phyloP scores from a whole-genome alignment of 2,329 filamentous ascomycete species.

The Exutisphaerella laricina region DNA sequence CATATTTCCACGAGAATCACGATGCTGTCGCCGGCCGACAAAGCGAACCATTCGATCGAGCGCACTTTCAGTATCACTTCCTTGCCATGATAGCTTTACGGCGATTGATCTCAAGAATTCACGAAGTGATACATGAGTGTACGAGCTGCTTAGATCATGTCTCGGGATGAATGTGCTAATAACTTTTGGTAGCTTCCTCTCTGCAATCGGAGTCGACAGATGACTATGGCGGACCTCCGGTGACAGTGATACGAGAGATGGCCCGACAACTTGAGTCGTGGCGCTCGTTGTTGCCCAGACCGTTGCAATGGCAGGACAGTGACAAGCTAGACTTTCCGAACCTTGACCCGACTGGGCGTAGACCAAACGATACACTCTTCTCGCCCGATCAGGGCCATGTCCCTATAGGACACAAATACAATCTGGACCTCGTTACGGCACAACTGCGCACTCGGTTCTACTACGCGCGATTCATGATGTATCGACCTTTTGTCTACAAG shows the following conservation, averaged over 20 bases:
- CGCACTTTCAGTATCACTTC: conserved; percentile 55
- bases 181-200: conserved; percentile 18
- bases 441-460: conserved; percentile 55
- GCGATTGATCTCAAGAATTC: conserved; percentile 49
- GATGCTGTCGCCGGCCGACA: conserved; percentile 24
- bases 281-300: conserved; percentile 51
- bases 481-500: conserved; percentile 56
- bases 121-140: conserved; percentile 50
- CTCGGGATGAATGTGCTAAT: background rate
- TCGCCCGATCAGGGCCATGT: conserved; percentile 43
- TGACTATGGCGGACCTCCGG: conserved; percentile 36
- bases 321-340: conserved; percentile 42
- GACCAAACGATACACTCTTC: conserved; percentile 40
- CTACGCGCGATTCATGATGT: conserved; percentile 53
- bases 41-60: conserved; percentile 38
- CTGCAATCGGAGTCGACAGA: conserved; percentile 28
- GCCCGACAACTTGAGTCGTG: conserved; percentile 53
- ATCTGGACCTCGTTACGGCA: conserved; percentile 53
- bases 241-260: conserved; percentile 47
- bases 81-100: conserved; percentile 55
- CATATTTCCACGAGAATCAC: conserved; percentile 46
- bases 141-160: conserved; percentile 25
- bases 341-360: conserved; percentile 23
- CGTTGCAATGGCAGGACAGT: conserved; percentile 55
- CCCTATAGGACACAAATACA: conserved; percentile 46